phyloP scores from a whole-genome alignment of 805 yeast species.

The Lachancea sp. region DNA sequence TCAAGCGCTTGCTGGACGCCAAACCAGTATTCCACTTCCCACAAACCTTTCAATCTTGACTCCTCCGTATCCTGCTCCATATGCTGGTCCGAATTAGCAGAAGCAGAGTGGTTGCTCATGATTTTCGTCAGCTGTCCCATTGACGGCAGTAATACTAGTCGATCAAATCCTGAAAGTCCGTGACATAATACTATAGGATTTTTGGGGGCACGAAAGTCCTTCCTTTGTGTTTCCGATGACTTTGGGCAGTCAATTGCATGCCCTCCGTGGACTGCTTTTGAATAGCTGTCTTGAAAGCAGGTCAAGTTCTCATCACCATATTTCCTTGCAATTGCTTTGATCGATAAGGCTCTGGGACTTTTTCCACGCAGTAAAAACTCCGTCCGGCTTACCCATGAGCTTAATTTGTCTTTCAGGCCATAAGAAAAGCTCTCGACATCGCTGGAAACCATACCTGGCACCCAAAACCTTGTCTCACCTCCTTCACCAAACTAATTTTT shows the following conservation, averaged over 20 bases:
- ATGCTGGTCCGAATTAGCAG: slow-evolving; percentile 18
- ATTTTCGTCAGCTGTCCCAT: slow-evolving; percentile 27
- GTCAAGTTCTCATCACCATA: not conserved
- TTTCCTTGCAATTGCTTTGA: not conserved
- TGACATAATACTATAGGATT: slow-evolving; percentile 78
- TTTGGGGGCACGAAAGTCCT: slow-evolving; percentile 51
- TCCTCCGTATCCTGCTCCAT: slow-evolving; percentile 13
- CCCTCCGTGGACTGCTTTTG: not conserved
- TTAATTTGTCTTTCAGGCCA: not conserved
- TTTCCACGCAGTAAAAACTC: not conserved
- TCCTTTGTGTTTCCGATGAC: slow-evolving; percentile 4
- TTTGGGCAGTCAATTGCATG: not conserved
- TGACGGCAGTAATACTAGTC: slow-evolving; percentile 40
- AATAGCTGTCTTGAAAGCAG: not conserved
- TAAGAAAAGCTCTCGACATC: too few relatives aligned
- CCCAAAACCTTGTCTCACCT: too few relatives aligned
- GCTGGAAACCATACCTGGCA: too few relatives aligned
- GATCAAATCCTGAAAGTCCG: slow-evolving; percentile 81
- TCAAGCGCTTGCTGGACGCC: slow-evolving; percentile 64
- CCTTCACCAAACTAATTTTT: too few relatives aligned
- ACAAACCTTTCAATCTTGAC: slow-evolving; percentile 30
- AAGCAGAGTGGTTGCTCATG: slow-evolving; percentile 15
- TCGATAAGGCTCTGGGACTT: not conserved
- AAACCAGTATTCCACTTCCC: slow-evolving; percentile 64
- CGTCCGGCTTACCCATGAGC: not conserved